Percentiles rank a stretch among this genome's conserved stretches.
These are phyloP conservation scores for Podila clonocystis DNA, from an alignment of 192 early-diverging fungal species.

Conservation along the genomic window DNA sequence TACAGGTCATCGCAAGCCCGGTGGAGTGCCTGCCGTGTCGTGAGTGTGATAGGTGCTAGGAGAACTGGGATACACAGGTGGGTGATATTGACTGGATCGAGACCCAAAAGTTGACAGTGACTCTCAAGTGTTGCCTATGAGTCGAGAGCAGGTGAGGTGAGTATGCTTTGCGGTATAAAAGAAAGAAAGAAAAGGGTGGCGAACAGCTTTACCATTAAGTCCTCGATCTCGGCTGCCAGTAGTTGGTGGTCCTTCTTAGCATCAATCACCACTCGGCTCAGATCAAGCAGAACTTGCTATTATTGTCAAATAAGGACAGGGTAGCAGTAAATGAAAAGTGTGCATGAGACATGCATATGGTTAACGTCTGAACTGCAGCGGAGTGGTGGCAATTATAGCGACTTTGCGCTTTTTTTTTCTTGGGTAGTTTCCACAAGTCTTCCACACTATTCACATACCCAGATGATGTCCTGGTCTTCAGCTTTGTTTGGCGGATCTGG, in stretches of 20 bases:
- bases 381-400: background rate
- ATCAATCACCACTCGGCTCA: slow-evolving; percentile 50
- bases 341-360: background rate
- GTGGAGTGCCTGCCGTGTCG: slow-evolving; percentile 19
- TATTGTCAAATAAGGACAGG: background rate
- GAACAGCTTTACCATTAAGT: slow-evolving; percentile 50
- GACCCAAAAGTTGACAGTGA: slow-evolving; percentile 30
- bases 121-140: slow-evolving; percentile 27
- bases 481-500: slow-evolving; percentile 12
- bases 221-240: slow-evolving; percentile 60
- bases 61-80: slow-evolving; percentile 24
- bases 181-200: slow-evolving; percentile 3
- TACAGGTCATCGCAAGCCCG: slow-evolving; percentile 34
- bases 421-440: background rate
- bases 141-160: background rate
- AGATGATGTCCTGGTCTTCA: slow-evolving; percentile 38
- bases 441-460: background rate
- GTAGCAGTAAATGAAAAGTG: background rate
- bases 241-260: slow-evolving; percentile 44
- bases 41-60: slow-evolving; percentile 21
- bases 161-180: background rate
- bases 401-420: no score
- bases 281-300: slow-evolving; percentile 56
- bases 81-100: slow-evolving; percentile 32
- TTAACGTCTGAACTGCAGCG: background rate